phyloP scores from a whole-genome alignment of 2,329 filamentous ascomycete species.

The Apiospora marii region DNA sequence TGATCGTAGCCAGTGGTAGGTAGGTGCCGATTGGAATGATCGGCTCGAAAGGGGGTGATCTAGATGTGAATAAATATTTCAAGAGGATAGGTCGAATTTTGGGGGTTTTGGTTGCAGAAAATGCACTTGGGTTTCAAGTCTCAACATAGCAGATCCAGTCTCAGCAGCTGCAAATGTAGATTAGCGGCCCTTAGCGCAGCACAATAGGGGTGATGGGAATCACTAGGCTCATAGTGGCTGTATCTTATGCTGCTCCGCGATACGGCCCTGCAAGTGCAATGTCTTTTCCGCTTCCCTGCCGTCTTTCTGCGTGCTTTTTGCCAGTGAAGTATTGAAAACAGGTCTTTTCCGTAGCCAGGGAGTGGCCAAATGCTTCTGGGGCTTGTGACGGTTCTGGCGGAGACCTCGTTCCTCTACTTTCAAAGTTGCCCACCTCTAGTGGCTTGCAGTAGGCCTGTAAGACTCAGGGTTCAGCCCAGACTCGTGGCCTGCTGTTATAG shows the following conservation, averaged over 20 bases:
- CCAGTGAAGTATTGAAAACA: neutral
- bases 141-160: neutral
- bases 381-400: neutral
- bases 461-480: neutral
- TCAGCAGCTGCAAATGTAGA: neutral
- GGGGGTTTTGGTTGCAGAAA: too few relatives aligned
- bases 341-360: neutral
- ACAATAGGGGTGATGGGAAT: slow-evolving; percentile 1
- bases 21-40: too few relatives aligned
- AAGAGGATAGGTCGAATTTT: too few relatives aligned
- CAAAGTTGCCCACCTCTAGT: neutral
- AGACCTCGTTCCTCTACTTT: neutral
- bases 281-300: slow-evolving; percentile 6
- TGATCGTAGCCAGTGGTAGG: too few relatives aligned
- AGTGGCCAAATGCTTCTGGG: neutral
- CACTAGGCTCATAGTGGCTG: neutral
- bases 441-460: neutral
- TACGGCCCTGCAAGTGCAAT: neutral
- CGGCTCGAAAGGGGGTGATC: too few relatives aligned
- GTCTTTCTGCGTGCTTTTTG: slow-evolving; percentile 10
- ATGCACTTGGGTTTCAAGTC: too few relatives aligned
- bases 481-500: neutral
- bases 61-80: too few relatives aligned
- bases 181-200: neutral
- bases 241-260: neutral